A percentile compares a stretch with the other conserved stretches of the same genome.
These are phyloP conservation scores for Nigrospora osmanthi DNA, from an alignment of 2,329 filamentous ascomycete genomes.

Conservation along the genomic window DNA sequence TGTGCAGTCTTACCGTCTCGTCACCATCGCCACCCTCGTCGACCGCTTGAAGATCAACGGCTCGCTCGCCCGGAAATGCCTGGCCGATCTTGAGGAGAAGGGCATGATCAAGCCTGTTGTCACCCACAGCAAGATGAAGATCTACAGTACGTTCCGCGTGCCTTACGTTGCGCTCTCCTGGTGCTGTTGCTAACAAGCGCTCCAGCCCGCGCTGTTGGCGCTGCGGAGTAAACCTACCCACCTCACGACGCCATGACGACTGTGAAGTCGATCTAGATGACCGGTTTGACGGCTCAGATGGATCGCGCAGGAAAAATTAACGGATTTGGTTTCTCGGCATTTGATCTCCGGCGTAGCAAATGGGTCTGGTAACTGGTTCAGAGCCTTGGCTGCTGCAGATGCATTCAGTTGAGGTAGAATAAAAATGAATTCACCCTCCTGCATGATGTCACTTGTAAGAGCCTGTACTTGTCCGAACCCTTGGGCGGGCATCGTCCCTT, in stretches of 20 bases:
- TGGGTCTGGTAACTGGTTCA: slow-evolving; percentile 21
- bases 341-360: slow-evolving; percentile 27
- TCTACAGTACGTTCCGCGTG: slow-evolving; percentile 66
- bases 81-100: slow-evolving; percentile 93
- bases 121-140: slow-evolving; percentile 92
- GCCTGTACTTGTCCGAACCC: not conserved
- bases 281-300: slow-evolving; percentile 16
- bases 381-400: slow-evolving; percentile 18
- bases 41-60: slow-evolving; percentile 99
- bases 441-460: not conserved
- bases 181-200: slow-evolving; percentile 1
- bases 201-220: slow-evolving; percentile 23
- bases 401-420: slow-evolving; percentile 3
- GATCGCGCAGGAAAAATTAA: slow-evolving; percentile 18
- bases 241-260: slow-evolving; percentile 24
- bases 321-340: slow-evolving; percentile 24
- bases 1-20: slow-evolving; percentile 99
- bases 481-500: too few species aligned
- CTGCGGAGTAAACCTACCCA: slow-evolving; percentile 21
- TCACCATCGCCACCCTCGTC: slow-evolving; percentile 97
- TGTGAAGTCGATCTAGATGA: slow-evolving; percentile 16
- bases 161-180: not conserved
- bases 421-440: slow-evolving; percentile 1
- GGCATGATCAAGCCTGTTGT: slow-evolving; percentile 98
- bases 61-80: slow-evolving; percentile 82